Evolutionary conservation across 2,329 filamentous ascomycete genomes (phyloP).

Genomic region (Tolypocladium ovalisporum): DNA sequence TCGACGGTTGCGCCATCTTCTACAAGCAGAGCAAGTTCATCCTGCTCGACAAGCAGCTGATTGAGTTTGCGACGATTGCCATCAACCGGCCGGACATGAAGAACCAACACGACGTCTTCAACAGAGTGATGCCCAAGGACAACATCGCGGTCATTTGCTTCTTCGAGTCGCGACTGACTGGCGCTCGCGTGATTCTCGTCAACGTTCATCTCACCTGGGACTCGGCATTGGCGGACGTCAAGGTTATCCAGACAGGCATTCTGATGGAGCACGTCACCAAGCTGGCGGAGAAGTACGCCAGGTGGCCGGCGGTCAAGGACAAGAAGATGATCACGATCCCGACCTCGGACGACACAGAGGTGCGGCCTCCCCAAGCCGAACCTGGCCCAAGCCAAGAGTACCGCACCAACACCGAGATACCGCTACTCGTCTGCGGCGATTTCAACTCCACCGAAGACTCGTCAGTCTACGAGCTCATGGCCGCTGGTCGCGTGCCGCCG

Average conservation of each 20-base stretch:
- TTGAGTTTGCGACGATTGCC: conserved; percentile 84
- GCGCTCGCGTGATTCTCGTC: conserved; percentile 82
- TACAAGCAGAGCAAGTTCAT: conserved; percentile 95
- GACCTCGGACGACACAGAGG: conserved; percentile 30
- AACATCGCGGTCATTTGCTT: conserved; percentile 90
- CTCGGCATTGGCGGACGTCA: conserved; percentile 81
- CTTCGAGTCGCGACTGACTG: conserved; percentile 83
- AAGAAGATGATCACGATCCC: conserved; percentile 51
- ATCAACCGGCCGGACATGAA: conserved; percentile 97
- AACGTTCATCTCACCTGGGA: conserved; percentile 97
- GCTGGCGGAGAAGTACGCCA: conserved; percentile 73
- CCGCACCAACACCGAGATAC: conserved; percentile 74
- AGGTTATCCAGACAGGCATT: conserved; percentile 91
- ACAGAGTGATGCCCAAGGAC: conserved; percentile 96
- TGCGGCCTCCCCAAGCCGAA: conserved; percentile 44
- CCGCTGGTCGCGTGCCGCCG: conserved; percentile 65
- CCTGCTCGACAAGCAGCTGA: conserved; percentile 82
- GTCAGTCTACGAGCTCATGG: conserved; percentile 83
- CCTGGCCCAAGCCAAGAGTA: conserved; percentile 82
- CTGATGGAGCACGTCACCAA: conserved; percentile 86
- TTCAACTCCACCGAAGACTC: conserved; percentile 87
- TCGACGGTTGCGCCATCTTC: conserved; percentile 95
- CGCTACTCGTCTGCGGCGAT: conserved; percentile 84
- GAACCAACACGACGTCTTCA: conserved; percentile 94
- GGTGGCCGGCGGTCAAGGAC: conserved; percentile 70